Evolutionary conservation across 179 eudicot genomes (phyloP).

Genomic region (Nepenthes alata): DNA sequence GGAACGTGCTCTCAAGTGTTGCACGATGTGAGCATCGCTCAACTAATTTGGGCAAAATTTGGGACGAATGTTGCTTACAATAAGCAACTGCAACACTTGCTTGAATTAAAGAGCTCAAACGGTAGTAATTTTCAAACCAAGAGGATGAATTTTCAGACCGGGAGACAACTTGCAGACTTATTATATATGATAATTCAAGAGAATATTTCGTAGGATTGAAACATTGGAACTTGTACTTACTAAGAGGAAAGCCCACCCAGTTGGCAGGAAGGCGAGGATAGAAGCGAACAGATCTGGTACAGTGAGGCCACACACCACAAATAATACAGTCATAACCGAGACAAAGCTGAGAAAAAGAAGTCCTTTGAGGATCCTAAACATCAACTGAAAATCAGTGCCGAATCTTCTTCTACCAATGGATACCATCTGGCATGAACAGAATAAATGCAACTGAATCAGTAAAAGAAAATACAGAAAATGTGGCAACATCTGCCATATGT

Average conservation of each 20-base stretch:
- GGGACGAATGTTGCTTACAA: too few species aligned
- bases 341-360: conserved; percentile 78
- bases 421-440: conserved; percentile 43
- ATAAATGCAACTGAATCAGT: neutral
- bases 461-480: neutral
- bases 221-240: conserved; percentile 29
- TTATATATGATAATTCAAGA: too few species aligned
- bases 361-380: conserved; percentile 88
- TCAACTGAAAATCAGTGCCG: conserved; percentile 94
- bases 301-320: conserved; percentile 57
- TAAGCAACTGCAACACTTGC: too few species aligned
- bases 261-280: conserved; percentile 75
- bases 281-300: conserved; percentile 67
- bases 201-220: too few species aligned
- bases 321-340: conserved; percentile 72
- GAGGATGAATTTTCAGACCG: too few species aligned
- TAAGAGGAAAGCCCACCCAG: conserved; percentile 89
- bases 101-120: too few species aligned
- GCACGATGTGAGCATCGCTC: too few species aligned
- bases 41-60: too few species aligned
- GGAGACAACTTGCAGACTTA: neutral
- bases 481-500: too few species aligned
- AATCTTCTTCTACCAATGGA: conserved; percentile 92
- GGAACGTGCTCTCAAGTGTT: too few species aligned
- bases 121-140: too few species aligned